Base-by-base conservation (phyloP, 2,329 filamentous ascomycete genomes). In the Trichoderma atroviride region DNA sequence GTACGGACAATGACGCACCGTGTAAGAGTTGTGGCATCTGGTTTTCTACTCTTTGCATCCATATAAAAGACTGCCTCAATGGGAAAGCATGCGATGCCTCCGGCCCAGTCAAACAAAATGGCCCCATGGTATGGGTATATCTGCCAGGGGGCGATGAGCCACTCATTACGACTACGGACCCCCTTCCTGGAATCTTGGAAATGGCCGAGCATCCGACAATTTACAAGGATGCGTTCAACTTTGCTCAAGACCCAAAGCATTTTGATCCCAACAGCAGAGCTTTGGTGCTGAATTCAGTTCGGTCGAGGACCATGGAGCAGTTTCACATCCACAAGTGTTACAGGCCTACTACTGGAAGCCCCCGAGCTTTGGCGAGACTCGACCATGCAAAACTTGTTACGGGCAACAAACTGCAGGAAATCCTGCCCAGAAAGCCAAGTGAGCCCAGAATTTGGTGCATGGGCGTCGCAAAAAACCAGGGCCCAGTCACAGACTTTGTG, bases 301-400 rank as follows among this genome's bases (percentile, higher is more conserved):
- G 62, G 19, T 22, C 62, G 37, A 47, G 62, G 13, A 65, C 62
- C 35, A 35, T 43, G 24, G 62, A 65, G 62, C 62, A 65, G 27
- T 35, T 65, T 47, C 62, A 65, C 11, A 65, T 65, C n/a, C 62
- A 65, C 19, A 16, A 57, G 9, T 65, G 62, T 22, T n/a, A 14
- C 9, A 57, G 7, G 13, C 62, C 62, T 19, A 24, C 29, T 11
- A 24, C 24, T 2, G 5, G 19, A 16, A 24, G 22, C 14, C 24
- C 35, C 27, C 33, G 13, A 47, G 53, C 37, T 10, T 2, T 55
- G 14, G 14, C 24, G 2, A 65, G 40, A 11, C 52, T 65, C 24
- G 33, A 56, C n/a, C 24, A 31, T 16, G 33, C 52, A 6, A 4
- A n/a, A 6, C 35, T 16, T 16, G 47, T 24, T 9, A n/a, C 24